Evolutionary conservation across 495 filamentous ascomycete species (phyloP), one percentile per base, ranked within the genome.

Genomic region (Xylaria sp.): DNA sequence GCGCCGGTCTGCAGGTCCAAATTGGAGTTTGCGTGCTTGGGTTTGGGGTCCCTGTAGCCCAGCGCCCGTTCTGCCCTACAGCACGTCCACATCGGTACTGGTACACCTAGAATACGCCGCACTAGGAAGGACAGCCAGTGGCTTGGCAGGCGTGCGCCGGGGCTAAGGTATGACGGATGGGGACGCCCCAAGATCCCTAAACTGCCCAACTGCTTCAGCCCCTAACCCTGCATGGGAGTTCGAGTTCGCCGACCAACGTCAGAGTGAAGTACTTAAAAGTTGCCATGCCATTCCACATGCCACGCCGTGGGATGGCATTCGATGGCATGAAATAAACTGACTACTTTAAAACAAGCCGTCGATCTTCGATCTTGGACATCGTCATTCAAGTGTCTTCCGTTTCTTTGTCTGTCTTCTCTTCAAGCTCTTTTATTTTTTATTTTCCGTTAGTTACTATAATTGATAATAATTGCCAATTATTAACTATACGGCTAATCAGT

Each of bases 211-310:
- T n/a, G n/a, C n/a, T n/a, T n/a, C 33, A 61, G 58, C 33, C 58
- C 37, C 6, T 37, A 29, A 41, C 37, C 59, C 21, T 43, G 35
- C 37, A 62, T n/a, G n/a, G n/a, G n/a, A n/a, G n/a, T 41, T 43
- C 14, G 59, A 43, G 37, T 29, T 19, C 59, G 26, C 21, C 37
- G 15, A 19, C 58, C 43, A 40, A 40, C 35, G 37, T 33, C 26
- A 59, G 55, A 59, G 55, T 35, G 21, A 35, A 40, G 37, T 61
- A 62, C 37, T 62, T 62, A 62, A 62, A 61, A 62, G 35, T 43
- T 43, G 37, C 37, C 37, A 26, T 43, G 37, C n/a, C n/a, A n/a
- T n/a, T n/a, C n/a, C n/a, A n/a, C n/a, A n/a, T 43, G 37, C 37
- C 37, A 26, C 29, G 37, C 35, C 59, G 37, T 62, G 6, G 17